Evolutionary conservation across 345 rosid species (phyloP).

Genomic region (Dimocarpus longan): DNA sequence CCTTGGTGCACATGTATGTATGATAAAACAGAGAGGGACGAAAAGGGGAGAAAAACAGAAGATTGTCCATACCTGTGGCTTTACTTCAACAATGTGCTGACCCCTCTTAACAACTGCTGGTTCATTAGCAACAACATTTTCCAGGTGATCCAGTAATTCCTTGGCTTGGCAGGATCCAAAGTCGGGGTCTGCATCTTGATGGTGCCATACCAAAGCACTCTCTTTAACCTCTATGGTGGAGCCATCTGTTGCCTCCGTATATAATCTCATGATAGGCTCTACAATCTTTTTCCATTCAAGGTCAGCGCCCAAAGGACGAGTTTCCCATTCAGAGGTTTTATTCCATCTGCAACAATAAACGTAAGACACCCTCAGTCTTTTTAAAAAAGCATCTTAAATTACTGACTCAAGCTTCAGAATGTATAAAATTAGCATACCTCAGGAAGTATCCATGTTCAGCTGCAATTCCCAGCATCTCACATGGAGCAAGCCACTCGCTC

Average conservation of each 20-base stretch:
- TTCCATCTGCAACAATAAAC: slow-evolving; percentile 50
- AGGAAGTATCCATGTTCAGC: slow-evolving; percentile 81
- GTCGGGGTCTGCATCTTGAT: slow-evolving; percentile 94
- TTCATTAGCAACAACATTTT: slow-evolving; percentile 81
- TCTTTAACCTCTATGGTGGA: slow-evolving; percentile 78
- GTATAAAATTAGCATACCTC: slow-evolving; percentile 38
- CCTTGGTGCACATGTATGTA: background rate
- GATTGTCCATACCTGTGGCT: slow-evolving; percentile 66
- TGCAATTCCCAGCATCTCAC: slow-evolving; percentile 80
- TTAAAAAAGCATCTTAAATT: slow-evolving; percentile 7
- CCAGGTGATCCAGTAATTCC: slow-evolving; percentile 81
- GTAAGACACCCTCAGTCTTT: background rate
- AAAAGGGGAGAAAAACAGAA: background rate
- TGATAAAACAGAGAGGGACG: background rate
- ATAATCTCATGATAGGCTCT: slow-evolving; percentile 79
- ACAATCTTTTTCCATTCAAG: slow-evolving; percentile 77
- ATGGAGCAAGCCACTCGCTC: slow-evolving; percentile 68
- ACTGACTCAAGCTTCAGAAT: background rate
- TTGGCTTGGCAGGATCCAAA: slow-evolving; percentile 93
- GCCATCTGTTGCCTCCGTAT: slow-evolving; percentile 88
- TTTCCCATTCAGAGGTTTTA: slow-evolving; percentile 68
- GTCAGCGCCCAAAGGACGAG: slow-evolving; percentile 52
- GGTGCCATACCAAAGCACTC: slow-evolving; percentile 91
- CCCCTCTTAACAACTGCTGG: slow-evolving; percentile 87
- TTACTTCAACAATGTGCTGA: slow-evolving; percentile 88